phyloP scores from a whole-genome alignment of 495 filamentous ascomycete genomes.

The Hypoxylon trugodes region DNA sequence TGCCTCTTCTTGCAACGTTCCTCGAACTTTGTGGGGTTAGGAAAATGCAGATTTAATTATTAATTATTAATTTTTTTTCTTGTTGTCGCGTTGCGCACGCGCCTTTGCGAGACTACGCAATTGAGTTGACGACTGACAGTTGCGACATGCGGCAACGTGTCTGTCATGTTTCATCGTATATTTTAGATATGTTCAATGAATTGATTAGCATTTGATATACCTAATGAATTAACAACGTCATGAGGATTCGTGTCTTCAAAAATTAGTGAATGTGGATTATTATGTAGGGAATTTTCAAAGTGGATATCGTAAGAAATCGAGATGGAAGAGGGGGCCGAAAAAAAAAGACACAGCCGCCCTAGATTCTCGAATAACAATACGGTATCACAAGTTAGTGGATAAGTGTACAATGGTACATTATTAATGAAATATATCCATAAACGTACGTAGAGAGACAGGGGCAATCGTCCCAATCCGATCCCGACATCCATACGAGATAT shows the following conservation, averaged over 20 bases:
- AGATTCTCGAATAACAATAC: too few species aligned
- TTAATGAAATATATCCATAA: too few species aligned
- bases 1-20: conserved; percentile 11
- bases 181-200: not conserved
- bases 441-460: too few species aligned
- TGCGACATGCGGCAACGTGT: not conserved
- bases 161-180: conserved; percentile 1
- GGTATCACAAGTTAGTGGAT: too few species aligned
- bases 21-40: conserved; percentile 23
- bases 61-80: conserved; percentile 1
- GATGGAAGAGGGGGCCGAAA: too few species aligned
- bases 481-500: too few species aligned
- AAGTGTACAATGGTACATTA: too few species aligned
- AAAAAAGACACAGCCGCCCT: too few species aligned
- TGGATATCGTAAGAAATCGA: too few species aligned
- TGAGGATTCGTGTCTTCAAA: not conserved
- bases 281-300: conserved; percentile 8
- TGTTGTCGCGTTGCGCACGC: conserved; percentile 24
- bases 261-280: not conserved
- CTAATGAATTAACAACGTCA: not conserved
- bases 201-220: too few species aligned
- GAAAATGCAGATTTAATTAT: not conserved
- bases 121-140: conserved; percentile 17
- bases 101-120: conserved; percentile 7
- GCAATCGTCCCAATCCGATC: too few species aligned